Evolutionary conservation across 2,329 filamentous ascomycete genomes (phyloP), one percentile per base, ranked within the genome.

Genomic region (Aquanectria penicillioides): DNA sequence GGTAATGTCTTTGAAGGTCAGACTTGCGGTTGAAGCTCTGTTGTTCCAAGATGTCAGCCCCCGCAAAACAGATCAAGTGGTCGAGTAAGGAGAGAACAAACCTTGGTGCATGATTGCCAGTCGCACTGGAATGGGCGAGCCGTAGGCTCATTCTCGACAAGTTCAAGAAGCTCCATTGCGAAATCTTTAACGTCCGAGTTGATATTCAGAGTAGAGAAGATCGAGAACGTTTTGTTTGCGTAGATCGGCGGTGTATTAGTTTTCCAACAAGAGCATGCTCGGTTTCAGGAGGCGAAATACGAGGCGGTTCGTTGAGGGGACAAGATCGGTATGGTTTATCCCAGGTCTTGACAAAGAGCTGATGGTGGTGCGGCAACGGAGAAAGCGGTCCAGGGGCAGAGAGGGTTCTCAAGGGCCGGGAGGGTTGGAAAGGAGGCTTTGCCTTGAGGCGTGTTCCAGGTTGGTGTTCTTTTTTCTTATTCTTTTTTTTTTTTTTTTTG

Each of bases 21-120:
- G 88, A 90, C 74, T 90, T 90, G 69, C 88, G 82, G 75, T 90
- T 90, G 79, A 91, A 91, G 76, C 86, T 88, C 88, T 90, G 65
- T 1, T n/a, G 44, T 29, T 5, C 48, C 29, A 31, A 44, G 17
- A 26, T 41, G 64, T 67, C 25, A 69, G 62, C 25, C 22, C 23
- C 20, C n/a, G 20, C 5, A n/a, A 11, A 13, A 25, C 38, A 22
- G 31, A 17, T 41, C 18, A 12, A n/a, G 6, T 13, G 17, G 29
- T 17, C 25, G 17, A n/a, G n/a, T n/a, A n/a, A n/a, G n/a, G n/a
- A n/a, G n/a, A n/a, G n/a, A n/a, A 33, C 33, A 52, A 56, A 89
- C 86, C 81, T 89, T 89, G 69, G 78, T 83, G 74, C 86, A 89
- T 18, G 78, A 75, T 61, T 84, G 77, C 86, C 86, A 89, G 67